Conservation (phyloP, 1,284 basidiomycete genomes). For the Fomes fomentarius region DNA sequence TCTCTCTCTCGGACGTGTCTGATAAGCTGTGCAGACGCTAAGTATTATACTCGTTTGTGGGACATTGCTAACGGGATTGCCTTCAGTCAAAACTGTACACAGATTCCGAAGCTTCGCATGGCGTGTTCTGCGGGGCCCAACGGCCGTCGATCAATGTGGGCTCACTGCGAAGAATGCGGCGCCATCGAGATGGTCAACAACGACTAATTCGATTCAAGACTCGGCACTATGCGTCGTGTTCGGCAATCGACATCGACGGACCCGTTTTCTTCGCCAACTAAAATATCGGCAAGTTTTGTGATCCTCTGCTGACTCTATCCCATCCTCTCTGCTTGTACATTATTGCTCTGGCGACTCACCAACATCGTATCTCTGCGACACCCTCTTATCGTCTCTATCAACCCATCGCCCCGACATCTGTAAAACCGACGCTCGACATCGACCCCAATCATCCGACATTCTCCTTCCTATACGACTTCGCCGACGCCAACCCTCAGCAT, state of each 20-base stretch:
- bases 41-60: slow-evolving; percentile 6
- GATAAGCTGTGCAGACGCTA: not conserved
- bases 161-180: slow-evolving; percentile 84
- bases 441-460: slow-evolving; percentile 5
- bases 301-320: slow-evolving; percentile 13
- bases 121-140: slow-evolving; percentile 40
- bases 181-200: slow-evolving; percentile 84
- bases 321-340: slow-evolving; percentile 18
- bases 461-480: not conserved
- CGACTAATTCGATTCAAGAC: slow-evolving; percentile 43
- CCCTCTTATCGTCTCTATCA: not conserved
- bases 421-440: slow-evolving; percentile 20
- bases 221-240: no score
- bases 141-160: slow-evolving; percentile 72
- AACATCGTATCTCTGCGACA: not conserved
- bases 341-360: slow-evolving; percentile 18
- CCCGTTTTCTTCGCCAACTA: not conserved
- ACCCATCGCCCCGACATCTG: not conserved
- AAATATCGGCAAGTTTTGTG: slow-evolving; percentile 6
- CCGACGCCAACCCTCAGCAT: slow-evolving; percentile 9
- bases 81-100: slow-evolving; percentile 64
- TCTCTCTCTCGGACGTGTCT: slow-evolving; percentile 3
- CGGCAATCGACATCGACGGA: slow-evolving; percentile 2
- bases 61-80: slow-evolving; percentile 23
- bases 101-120: slow-evolving; percentile 65